phyloP scores from a whole-genome alignment of 2,329 filamentous ascomycete genomes.

The Didymella pinodella region DNA sequence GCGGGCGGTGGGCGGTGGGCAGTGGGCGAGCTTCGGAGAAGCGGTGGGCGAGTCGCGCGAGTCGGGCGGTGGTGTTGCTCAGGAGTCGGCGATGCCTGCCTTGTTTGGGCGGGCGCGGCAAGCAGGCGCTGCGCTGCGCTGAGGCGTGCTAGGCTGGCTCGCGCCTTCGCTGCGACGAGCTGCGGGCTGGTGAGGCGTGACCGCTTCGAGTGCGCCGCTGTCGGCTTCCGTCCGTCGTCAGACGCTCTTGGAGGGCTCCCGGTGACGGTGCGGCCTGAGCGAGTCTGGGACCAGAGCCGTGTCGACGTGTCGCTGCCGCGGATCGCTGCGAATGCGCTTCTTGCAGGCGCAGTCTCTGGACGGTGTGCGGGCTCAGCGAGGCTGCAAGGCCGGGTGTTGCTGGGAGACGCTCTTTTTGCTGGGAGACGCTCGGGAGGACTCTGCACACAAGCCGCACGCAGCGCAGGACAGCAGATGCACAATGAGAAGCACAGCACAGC shows the following conservation, averaged over 20 bases:
- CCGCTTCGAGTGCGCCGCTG: constrained; percentile 29
- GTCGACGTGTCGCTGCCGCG: not conserved
- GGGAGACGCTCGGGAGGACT: constrained; percentile 11
- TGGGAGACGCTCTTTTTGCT: constrained; percentile 17
- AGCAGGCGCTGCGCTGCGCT: constrained; percentile 19
- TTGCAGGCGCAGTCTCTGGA: constrained; percentile 1
- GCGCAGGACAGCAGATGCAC: constrained; percentile 3
- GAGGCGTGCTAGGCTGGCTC: constrained; percentile 16
- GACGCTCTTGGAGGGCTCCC: constrained; percentile 24
- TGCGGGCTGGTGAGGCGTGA: constrained; percentile 34
- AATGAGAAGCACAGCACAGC: not conserved
- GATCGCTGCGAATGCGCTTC: constrained; percentile 4
- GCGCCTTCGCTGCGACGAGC: constrained; percentile 22
- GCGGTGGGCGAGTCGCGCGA: too few species aligned
- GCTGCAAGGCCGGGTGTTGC: constrained; percentile 19
- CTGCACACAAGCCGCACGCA: constrained; percentile 15
- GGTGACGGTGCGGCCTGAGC: constrained; percentile 24
- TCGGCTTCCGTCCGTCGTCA: constrained; percentile 22
- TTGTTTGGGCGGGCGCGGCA: constrained; percentile 5
- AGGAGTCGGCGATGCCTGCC: too few species aligned
- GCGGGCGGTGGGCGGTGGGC: not conserved
- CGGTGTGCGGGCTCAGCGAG: constrained; percentile 14
- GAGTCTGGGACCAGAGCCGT: constrained; percentile 12
- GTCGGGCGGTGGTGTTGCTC: too few species aligned
- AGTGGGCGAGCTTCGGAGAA: too few species aligned